Conservation (phyloP, 2,329 filamentous ascomycete genomes). For the Botrytis pseudocinerea region DNA sequence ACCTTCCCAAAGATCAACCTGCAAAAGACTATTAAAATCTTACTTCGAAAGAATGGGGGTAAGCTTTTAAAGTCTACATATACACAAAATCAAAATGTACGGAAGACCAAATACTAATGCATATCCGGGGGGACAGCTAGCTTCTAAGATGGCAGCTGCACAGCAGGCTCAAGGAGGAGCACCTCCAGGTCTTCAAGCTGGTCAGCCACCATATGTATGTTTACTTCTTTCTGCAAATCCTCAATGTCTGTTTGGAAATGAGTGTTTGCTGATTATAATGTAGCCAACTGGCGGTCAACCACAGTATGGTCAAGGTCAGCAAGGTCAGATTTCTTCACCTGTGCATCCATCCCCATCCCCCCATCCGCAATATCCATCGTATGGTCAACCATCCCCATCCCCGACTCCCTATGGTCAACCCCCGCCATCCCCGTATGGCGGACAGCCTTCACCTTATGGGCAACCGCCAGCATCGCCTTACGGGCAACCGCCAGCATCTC, state of each 20-base stretch:
- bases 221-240: not conserved
- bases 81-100: conserved; percentile 13
- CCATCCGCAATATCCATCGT: conserved; percentile 2
- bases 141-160: conserved; percentile 24
- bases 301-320: conserved; percentile 17
- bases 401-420: conserved; percentile 1
- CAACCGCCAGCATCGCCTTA: not conserved
- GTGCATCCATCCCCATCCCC: conserved; percentile 15
- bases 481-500: not conserved
- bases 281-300: conserved; percentile 20
- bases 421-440: conserved; percentile 6
- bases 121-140: conserved; percentile 20
- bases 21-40: conserved; percentile 20
- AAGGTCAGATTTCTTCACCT: conserved; percentile 16
- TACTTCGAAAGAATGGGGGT: conserved; percentile 23
- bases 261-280: conserved; percentile 10
- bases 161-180: conserved; percentile 20
- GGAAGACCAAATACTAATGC: conserved; percentile 19
- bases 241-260: not conserved
- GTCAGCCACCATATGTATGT: conserved; percentile 22
- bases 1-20: not conserved
- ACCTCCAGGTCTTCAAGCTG: conserved; percentile 20
- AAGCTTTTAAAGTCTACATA: conserved; percentile 21
- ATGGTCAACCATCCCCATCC: conserved; percentile 1
- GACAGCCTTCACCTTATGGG: not conserved